Evolutionary conservation across 108 stramenopile species (phyloP).

Genomic region (Pelagomonas calceolata): DNA sequence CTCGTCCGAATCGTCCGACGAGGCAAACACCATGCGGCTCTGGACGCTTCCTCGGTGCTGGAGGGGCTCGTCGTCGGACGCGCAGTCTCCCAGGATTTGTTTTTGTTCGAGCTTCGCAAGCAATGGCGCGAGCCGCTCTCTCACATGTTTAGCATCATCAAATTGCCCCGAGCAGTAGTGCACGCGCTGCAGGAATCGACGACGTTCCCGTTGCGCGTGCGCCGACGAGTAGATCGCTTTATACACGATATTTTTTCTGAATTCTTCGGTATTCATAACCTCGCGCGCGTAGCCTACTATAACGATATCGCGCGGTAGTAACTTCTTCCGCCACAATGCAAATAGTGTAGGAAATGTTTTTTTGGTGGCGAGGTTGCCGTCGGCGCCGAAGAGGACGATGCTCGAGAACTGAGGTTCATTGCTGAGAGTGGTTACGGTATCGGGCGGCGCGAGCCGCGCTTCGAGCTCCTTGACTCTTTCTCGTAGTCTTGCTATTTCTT

Average conservation of each 20-base stretch:
- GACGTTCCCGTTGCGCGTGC: conserved; percentile 4
- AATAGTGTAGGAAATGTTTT: conserved; percentile 67
- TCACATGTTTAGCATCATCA: conserved; percentile 34
- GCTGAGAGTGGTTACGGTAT: no score
- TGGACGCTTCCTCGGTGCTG: no score
- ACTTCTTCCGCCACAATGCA: conserved; percentile 57
- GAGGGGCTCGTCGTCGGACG: no score
- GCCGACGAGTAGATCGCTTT: conserved; percentile 47
- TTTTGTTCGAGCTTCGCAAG: background rate
- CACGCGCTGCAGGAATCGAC: conserved; percentile 58
- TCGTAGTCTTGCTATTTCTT: no score
- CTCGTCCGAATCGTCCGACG: background rate
- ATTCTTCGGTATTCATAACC: conserved; percentile 53
- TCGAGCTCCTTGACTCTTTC: no score
- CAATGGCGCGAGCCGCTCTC: background rate
- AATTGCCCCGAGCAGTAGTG: conserved; percentile 65
- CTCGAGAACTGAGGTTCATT: conserved; percentile 24
- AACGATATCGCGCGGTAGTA: conserved; percentile 55
- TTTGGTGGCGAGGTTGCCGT: conserved; percentile 91
- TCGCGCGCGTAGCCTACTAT: conserved; percentile 89
- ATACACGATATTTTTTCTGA: conserved; percentile 63
- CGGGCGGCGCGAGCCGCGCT: no score
- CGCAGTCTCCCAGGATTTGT: background rate
- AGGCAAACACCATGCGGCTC: no score
- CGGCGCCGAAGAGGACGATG: conserved; percentile 72